Base-by-base conservation (phyloP, 2,329 filamentous ascomycete species). In the Mycogone perniciosa region DNA sequence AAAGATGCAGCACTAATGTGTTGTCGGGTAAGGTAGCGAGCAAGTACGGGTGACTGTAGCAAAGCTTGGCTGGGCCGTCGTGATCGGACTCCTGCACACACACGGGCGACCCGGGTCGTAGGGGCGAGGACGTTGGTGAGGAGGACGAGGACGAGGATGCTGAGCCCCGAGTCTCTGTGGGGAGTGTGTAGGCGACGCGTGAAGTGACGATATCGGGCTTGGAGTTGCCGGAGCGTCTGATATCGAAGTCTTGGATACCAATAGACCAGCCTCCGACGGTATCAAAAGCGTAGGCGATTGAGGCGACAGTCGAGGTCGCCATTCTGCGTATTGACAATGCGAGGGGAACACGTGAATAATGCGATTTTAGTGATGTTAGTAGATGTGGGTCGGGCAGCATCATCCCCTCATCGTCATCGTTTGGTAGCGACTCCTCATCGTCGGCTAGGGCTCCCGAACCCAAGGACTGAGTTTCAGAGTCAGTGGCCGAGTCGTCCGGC, bases 1-100 rank as follows among this genome's bases (percentile, higher is more conserved):
- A 88, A 31, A 95, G 76, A 62, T 93, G 87, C 33, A 95, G 74
- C 1, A 89, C 84, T 29, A 96, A 73, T 0, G 91, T 96, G 63
- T 96, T 96, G 67, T 96, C 90, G 0, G 86, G 82, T 56, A 95
- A 81, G 0, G 88, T 88, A 3, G 86, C 85, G 7, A 96, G 77
- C 2, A 96, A 80, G 62, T 95, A 96, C 1, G 91, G 91, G 64
- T 95, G 89, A 44, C 73, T 77, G 64, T 89, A 89, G 54, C 82
- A 85, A 42, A 89, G 73, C 2, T 78, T 79, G 1, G 75, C 84
- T 27, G 85, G 84, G 3, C 81, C 76, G 41, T 69, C 58, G 57
- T 59, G 39, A 40, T 57, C 54, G 52, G 48, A 4, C 49, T 57
- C 40, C 30, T 49, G 50, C 7, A 51, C 34, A 47, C 20, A 46